Base-by-base conservation (phyloP, 306 rosid genomes). In the Vigna angularis region DNA sequence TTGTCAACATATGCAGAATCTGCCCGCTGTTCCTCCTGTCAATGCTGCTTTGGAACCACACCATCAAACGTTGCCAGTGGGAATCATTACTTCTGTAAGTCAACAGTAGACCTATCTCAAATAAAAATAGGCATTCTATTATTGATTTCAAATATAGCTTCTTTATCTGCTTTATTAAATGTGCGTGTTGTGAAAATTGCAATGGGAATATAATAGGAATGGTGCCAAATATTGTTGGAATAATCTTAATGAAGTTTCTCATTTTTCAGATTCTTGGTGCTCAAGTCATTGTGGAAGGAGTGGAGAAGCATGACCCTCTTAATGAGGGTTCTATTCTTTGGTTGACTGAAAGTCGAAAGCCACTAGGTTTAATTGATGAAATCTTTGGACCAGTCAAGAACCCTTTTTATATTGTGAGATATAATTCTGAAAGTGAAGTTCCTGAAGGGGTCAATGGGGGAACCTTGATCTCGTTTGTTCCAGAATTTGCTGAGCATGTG, bases 341-440 rank as follows among this genome's bases (percentile, higher is more conserved):
- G 99, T 79, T 93, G 70, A 91, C 98, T 12, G 91, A 89, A 81
- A 76, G 83, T 73, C 79, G 83, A 81, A 82, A 88, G 17, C 96
- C 97, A 1, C 70, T 95, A 59, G 98, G 99, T 58, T 76, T 93
- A 64, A 73, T 95, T 53, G 98, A 95, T 84, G 99, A 95, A 73
- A 91, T 95, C 59, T 95, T 95, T 77, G 99, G 99, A 58, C 99
- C 98, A 36, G 98, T 95, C 52, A 87, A 85, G 87, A 83, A 86
- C 61, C 99, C 99, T 15, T 91, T 85, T 58, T 95, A 95, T 83
- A 38, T 88, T 67, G 93, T 93, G 79, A 87, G 99, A 79, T 86
- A 83, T 85, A 93, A 95, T 86, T 89, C 97, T 66, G 96, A 91
- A 79, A 83, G 69, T 74, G 99, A 93, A 83, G 84, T 93, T 57